Evolutionary conservation across 2,329 filamentous ascomycete genomes (phyloP).

Genomic region (Claviceps sp.): DNA sequence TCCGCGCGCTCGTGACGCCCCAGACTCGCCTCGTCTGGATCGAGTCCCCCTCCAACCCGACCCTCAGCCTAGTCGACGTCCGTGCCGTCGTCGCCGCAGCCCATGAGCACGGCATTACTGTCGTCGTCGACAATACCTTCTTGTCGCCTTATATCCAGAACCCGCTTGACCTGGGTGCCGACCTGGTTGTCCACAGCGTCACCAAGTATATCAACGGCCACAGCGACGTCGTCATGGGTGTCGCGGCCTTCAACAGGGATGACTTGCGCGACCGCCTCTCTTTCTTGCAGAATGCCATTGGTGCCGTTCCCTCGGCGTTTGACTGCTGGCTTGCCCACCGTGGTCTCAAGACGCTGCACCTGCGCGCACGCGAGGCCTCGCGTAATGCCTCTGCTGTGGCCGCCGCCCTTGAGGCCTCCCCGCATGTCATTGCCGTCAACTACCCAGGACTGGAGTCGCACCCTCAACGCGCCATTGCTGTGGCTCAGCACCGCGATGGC

Average conservation of each 20-base stretch:
- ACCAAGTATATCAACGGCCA: slow-evolving; percentile 99
- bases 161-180: slow-evolving; percentile 84
- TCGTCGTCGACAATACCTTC: slow-evolving; percentile 99
- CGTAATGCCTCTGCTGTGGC: slow-evolving; percentile 72
- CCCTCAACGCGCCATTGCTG: slow-evolving; percentile 69
- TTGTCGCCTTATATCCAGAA: slow-evolving; percentile 94
- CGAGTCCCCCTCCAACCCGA: slow-evolving; percentile 85
- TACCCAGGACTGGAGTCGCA: slow-evolving; percentile 87
- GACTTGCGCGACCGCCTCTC: slow-evolving; percentile 61
- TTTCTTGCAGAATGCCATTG: slow-evolving; percentile 96
- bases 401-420: slow-evolving; percentile 60
- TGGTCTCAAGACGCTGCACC: slow-evolving; percentile 89
- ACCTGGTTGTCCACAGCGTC: slow-evolving; percentile 92
- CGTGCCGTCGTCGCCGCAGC: slow-evolving; percentile 69
- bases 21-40: slow-evolving; percentile 97
- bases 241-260: slow-evolving; percentile 86
- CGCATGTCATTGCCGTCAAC: slow-evolving; percentile 79
- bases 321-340: slow-evolving; percentile 97
- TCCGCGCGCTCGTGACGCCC: slow-evolving; percentile 69
- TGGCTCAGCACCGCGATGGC: slow-evolving; percentile 84
- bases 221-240: slow-evolving; percentile 92
- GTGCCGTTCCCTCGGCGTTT: slow-evolving; percentile 85
- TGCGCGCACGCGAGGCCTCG: slow-evolving; percentile 75
- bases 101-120: slow-evolving; percentile 76
- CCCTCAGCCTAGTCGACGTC: slow-evolving; percentile 85